Evolutionary conservation across 495 filamentous ascomycete genomes (phyloP), one percentile per base, ranked within the genome.

Genomic region (Lepidopterella palustris): DNA sequence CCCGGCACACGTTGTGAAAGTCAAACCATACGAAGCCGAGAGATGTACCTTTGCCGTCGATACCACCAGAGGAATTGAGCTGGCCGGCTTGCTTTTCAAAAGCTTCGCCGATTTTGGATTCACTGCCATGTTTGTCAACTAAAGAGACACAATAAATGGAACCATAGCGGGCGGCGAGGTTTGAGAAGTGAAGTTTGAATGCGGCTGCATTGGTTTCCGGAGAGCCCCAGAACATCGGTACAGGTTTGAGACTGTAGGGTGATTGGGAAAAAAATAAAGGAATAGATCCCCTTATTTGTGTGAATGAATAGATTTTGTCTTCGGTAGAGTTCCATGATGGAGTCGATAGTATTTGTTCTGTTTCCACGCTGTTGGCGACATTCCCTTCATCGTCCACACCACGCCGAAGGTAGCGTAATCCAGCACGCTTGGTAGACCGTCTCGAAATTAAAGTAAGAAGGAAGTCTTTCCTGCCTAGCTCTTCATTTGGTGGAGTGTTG

Each of bases 21-120:
- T 97, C 93, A 59, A 97, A 97, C 93, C 93, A 97, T 70, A 92
- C 90, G 65, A 93, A 90, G 0, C 74, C 79, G 28, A 93, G 71
- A 32, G 76, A 61, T 1, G 72, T 70, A n/a, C 74, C 80, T 3
- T 74, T 70, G 23, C 74, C 80, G 49, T 82, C 78, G 28, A 80
- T 75, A 0, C 79, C 78, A 3, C 77, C 74, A 28, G 81, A 75
- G n/a, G 84, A 73, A 59, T 91, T 91, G 35, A 93, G 72, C 15
- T 71, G 68, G 21, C 81, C 68, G 0, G 83, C 79, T 53, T 80
- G 82, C 55, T 81, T 77, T 64, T 93, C 81, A 66, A 90, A 97
- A 59, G 83, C 78, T 47, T 86, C 81, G 21, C 90, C 92, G 15
- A 97, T 78, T 47, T 85, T 82, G 25, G 82, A 73, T 73, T 97